Percentiles rank a stretch among this genome's conserved stretches.
phyloP scores from a whole-genome alignment of 129 eudicot genomes.

The Gnaphalium uliginosum region DNA sequence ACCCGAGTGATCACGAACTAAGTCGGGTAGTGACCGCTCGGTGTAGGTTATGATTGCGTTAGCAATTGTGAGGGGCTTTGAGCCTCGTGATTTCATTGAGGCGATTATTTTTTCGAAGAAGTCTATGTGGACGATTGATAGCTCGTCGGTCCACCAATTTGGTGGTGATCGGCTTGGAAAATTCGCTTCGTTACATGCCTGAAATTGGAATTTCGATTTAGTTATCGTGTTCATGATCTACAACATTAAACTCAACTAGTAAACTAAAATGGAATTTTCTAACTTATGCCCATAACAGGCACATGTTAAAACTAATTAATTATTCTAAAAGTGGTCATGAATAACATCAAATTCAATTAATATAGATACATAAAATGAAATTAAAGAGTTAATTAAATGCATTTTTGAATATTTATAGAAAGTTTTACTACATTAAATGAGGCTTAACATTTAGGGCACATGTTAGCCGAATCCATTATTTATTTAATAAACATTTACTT shows the following conservation, averaged over 20 bases:
- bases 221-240: neutral
- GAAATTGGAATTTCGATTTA: slow-evolving; percentile 18
- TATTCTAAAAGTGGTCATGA: too few species aligned
- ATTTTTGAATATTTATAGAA: too few species aligned
- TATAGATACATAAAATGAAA: too few species aligned
- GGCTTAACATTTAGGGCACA: too few species aligned
- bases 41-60: slow-evolving; percentile 88
- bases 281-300: too few species aligned
- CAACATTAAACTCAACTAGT: neutral
- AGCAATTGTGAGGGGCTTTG: slow-evolving; percentile 68
- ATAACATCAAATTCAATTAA: too few species aligned
- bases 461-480: too few species aligned
- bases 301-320: too few species aligned
- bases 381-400: too few species aligned
- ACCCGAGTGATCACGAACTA: slow-evolving; percentile 85
- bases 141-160: slow-evolving; percentile 98
- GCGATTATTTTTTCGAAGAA: slow-evolving; percentile 62
- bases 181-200: slow-evolving; percentile 93
- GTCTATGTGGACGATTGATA: slow-evolving; percentile 64
- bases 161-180: slow-evolving; percentile 98
- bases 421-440: too few species aligned
- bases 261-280: too few species aligned
- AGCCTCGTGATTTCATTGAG: slow-evolving; percentile 72
- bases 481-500: too few species aligned
- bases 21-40: slow-evolving; percentile 69